Base-by-base conservation (phyloP, 2,329 filamentous ascomycete species). In the Arthrocladium fulminans region DNA sequence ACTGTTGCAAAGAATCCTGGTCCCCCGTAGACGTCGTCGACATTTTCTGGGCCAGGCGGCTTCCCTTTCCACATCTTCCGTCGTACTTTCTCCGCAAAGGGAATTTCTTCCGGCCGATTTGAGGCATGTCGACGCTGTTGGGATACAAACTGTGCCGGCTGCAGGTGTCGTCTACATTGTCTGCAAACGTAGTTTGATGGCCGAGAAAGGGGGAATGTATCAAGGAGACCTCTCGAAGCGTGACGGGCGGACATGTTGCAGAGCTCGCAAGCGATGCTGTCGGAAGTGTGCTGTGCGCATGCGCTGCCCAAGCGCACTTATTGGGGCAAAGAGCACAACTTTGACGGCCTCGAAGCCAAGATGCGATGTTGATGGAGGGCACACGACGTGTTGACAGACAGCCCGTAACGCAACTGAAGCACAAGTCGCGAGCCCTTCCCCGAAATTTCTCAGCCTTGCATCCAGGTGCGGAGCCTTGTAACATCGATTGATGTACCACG, bases 51-150 rank as follows among this genome's bases (percentile, higher is more conserved):
- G 20, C 72, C 73, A 8, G 72, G 72, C 12, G 73, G 71, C 17
- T 69, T 65, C 38, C 75, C 70, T 19, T 69, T 71, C 73, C 72
- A 75, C 51, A 76, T 60, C 57, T 66, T 71, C 52, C 64, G 62
- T 47, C 73, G 69, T 44, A 74, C 56, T 50, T 66, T 68, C 22
- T 44, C 41, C 2, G 41, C 19, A 13, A 10, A 44, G 12, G 41
- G 23, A 12, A 27, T n/a, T 50, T 75, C 71, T 41, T 44, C 41
- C 15, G 41, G 3, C 8, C 17, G 10, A 53, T 55, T 49, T 12
- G 51, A 48, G 7, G 39, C 42, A 34, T 52, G 41, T 50, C 53
- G 49, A 19, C 37, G 45, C 32, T 50, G 47, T 30, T 52, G 49
- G 3, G 30, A n/a, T 3, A 19, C 20, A 2, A 22, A 15, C 30